Base-by-base conservation (phyloP, 805 yeast genomes). In the Metschnikowia noctiluminum region DNA sequence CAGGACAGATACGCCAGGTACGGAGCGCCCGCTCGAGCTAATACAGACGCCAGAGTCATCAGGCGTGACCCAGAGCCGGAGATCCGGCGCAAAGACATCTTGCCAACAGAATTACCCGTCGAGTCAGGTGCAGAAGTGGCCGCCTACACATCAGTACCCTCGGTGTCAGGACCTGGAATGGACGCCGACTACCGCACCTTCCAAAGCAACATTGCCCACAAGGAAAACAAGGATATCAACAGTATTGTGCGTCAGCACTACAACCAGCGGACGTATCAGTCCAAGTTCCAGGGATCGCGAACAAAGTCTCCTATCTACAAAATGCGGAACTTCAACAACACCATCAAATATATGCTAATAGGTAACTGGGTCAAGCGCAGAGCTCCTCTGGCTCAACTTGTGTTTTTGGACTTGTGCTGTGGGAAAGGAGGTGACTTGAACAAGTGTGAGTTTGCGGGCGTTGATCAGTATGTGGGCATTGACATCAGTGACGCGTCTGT, bases 341-440 rank as follows among this genome's bases (percentile, higher is more conserved):
- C 91, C 51, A 85, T 94, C 60, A 94, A 94, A 62, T 87, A 89
- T 63, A 87, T 90, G 61, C 70, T 92, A 8, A 82, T 94, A 46
- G 84, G 85, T 48, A 87, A 85, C 56, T 84, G 75, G 65, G 81
- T 85, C 2, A 71, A 70, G 34, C 57, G 62, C 15, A 55, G 59
- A 13, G 52, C 60, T 7, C 61, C 56, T 2, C 49, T 42, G 8
- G 62, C 57, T 1, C 69, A 71, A 4, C 61, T 40, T 70, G 80
- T 52, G 77, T 78, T 86, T 1, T 70, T 94, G 15, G 99, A 94
- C 62, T 67, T 92, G 48, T 97, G 97, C 13, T 91, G 98, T 68
- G 99, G 99, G 12, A 95, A 94, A 65, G 99, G 99, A 45, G 99
- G 99, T 28, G 99, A 94, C 69, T 70, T 94, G 60, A 81, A 86